These are phyloP conservation scores for Trypanosoma boissoni DNA, from an alignment of 208 protist genomes.

Conservation along the genomic window DNA sequence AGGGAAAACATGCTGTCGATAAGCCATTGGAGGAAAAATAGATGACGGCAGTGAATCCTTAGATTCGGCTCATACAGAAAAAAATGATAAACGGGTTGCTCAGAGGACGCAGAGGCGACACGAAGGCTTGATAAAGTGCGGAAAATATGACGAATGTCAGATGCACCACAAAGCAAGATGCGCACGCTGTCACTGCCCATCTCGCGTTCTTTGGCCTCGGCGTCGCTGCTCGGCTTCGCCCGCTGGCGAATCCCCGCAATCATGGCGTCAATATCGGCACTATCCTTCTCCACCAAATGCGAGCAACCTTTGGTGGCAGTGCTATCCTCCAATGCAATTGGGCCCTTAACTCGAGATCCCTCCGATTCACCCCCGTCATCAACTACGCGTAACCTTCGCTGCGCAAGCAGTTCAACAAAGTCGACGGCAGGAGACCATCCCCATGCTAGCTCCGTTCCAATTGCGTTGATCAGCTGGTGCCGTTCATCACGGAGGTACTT, in stretches of 20 bases:
- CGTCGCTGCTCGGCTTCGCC: background rate
- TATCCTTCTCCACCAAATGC: background rate
- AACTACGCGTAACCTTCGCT: background rate
- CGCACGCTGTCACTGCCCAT: slow-evolving; percentile 22
- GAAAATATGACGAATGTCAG: slow-evolving; percentile 85
- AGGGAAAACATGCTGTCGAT: slow-evolving; percentile 86
- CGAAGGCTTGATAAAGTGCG: slow-evolving; percentile 68
- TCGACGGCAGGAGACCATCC: slow-evolving; percentile 89
- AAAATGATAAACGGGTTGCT: slow-evolving; percentile 53
- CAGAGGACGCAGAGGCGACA: slow-evolving; percentile 10
- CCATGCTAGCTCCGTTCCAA: slow-evolving; percentile 85
- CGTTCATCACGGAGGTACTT: slow-evolving; percentile 81
- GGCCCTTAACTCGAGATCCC: background rate
- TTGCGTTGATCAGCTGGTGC: slow-evolving; percentile 77
- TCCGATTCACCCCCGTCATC: background rate
- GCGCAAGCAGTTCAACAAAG: slow-evolving; percentile 46
- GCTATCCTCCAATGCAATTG: background rate
- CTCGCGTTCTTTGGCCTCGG: background rate
- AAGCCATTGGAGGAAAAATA: slow-evolving; percentile 91
- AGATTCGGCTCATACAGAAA: slow-evolving; percentile 90
- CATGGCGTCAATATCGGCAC: slow-evolving; percentile 35
- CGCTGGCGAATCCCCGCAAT: slow-evolving; percentile 29
- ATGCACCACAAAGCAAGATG: slow-evolving; percentile 70
- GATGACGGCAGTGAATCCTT: slow-evolving; percentile 76
- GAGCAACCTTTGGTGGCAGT: background rate